Evolutionary conservation across 805 yeast genomes (phyloP).

Genomic region (Debaryomyces maramus): DNA sequence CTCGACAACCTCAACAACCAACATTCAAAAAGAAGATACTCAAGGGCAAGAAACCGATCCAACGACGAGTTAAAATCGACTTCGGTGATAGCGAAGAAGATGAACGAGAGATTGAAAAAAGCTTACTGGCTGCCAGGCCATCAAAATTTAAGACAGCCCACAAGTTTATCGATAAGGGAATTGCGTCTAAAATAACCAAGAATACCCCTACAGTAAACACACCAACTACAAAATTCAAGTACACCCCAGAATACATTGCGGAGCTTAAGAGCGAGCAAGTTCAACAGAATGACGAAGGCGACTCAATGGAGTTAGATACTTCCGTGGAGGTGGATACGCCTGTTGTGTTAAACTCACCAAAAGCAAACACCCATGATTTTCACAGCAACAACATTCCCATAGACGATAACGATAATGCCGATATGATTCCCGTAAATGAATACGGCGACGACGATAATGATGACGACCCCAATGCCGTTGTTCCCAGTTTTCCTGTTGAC

Average conservation of each 20-base stretch:
- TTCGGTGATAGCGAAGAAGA: conserved; percentile 23
- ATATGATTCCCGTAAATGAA: conserved; percentile 5
- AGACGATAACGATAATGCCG: conserved; percentile 13
- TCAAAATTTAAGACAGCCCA: not conserved
- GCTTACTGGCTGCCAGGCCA: not conserved
- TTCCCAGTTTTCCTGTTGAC: conserved; percentile 3
- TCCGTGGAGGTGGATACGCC: conserved; percentile 6
- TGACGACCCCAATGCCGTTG: conserved; percentile 5
- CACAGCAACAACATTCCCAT: conserved; percentile 10
- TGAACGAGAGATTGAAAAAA: conserved; percentile 10
- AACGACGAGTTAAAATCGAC: conserved; percentile 3
- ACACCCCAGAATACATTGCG: not conserved
- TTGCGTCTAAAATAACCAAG: not conserved
- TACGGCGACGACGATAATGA: conserved; percentile 9
- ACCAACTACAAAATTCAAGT: not conserved
- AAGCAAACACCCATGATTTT: conserved; percentile 15
- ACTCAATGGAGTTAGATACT: not conserved
- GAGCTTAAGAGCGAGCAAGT: not conserved
- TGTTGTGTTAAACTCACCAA: conserved; percentile 5
- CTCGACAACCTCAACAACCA: not conserved
- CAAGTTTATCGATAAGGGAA: not conserved
- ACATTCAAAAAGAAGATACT: conserved; percentile 11
- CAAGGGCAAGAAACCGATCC: conserved; percentile 8
- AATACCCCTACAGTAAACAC: not conserved
- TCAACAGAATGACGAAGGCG: not conserved